Conservation (phyloP, 1,284 basidiomycete genomes). For the Pyrrhoderma lamaoense region DNA sequence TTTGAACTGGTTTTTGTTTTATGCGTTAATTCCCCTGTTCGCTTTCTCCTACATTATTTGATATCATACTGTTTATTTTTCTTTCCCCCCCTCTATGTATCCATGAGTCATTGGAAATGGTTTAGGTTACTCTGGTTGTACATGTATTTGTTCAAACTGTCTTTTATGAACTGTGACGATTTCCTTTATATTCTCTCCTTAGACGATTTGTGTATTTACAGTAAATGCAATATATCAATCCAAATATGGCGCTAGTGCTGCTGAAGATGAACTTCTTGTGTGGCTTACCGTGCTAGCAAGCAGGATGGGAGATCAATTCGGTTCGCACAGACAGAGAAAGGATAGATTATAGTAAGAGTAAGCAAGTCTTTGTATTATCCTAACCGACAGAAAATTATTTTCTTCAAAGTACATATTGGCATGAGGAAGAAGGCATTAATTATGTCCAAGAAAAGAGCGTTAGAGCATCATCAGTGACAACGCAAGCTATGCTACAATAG, state of each 20-base stretch:
- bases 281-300: too few species aligned
- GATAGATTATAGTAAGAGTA: background rate
- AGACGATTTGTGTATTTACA: background rate
- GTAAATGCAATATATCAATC: too few species aligned
- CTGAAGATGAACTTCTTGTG: too few species aligned
- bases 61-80: constrained; percentile 12
- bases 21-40: constrained; percentile 3
- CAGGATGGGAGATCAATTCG: too few species aligned
- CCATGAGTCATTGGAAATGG: too few species aligned
- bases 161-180: background rate
- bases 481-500: too few species aligned
- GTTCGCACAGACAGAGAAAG: background rate
- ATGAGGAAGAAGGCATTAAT: background rate
- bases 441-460: constrained; percentile 2
- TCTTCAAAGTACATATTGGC: constrained; percentile 4
- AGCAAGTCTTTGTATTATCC: too few species aligned
- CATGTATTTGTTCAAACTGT: too few species aligned
- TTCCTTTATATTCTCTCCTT: background rate
- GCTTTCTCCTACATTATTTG: constrained; percentile 15
- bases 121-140: too few species aligned
- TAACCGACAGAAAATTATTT: background rate
- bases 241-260: too few species aligned
- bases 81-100: too few species aligned
- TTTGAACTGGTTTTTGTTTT: background rate
- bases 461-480: background rate